Evolutionary conservation across 1,284 basidiomycete genomes (phyloP).

Genomic region (Fomitopsis pinicola): DNA sequence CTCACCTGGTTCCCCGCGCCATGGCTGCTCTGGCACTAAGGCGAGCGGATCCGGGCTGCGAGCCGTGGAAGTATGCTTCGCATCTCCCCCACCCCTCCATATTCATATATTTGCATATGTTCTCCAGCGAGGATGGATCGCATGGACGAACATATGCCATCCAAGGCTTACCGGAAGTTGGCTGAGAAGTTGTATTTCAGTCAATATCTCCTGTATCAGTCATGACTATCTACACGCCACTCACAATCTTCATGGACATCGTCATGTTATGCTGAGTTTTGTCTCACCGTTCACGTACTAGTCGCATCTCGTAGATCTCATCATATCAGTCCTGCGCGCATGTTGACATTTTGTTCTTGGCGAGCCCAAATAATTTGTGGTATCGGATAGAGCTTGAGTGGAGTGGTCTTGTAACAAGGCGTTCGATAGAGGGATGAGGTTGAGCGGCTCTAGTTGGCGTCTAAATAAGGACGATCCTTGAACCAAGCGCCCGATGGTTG

Average conservation of each 20-base stretch:
- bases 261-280: not conserved
- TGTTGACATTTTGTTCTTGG: not conserved
- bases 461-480: no score
- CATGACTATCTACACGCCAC: not conserved
- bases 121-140: constrained; percentile 27
- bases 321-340: not conserved
- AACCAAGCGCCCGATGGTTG: no score
- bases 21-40: constrained; percentile 49
- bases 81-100: no score
- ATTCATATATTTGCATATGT: not conserved
- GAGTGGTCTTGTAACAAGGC: no score
- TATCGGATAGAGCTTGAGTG: no score
- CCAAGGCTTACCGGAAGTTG: no score
- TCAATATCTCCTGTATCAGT: not conserved
- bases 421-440: no score
- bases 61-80: constrained; percentile 15
- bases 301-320: not conserved
- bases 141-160: constrained; percentile 8
- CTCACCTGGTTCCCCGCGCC: constrained; percentile 62
- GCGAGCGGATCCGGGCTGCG: constrained; percentile 39
- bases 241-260: not conserved
- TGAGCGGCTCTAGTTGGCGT: no score
- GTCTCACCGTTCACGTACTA: not conserved
- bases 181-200: no score
- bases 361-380: no score